Base-by-base conservation (phyloP, 1,284 basidiomycete species). In the Pisolithus thermaeus region DNA sequence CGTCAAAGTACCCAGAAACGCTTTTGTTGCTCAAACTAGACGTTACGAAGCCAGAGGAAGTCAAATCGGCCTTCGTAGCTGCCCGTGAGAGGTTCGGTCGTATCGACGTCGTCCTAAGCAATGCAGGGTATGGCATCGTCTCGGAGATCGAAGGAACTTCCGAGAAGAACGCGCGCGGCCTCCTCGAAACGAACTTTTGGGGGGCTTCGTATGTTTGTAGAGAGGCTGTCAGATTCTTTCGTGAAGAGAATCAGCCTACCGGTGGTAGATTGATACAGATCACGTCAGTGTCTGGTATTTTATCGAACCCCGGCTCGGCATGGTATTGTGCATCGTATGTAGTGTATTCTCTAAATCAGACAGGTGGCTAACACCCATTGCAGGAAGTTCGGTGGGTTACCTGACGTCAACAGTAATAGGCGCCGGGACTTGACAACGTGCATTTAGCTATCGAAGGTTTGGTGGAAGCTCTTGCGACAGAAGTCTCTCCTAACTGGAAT, bases 71-170 rank as follows among this genome's bases (percentile, higher is more conserved):
- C 0, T 75, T 77, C 39, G 51, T 57, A 5, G 54, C 57, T 5
- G 61, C 64, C 3, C 58, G 57, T 41, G 58, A 58, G 9, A 52
- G 40, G 12, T 74, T 74, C 51, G 75, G 73, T 12, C 60, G 68
- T 11, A 50, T 75, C 44, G 72, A 75, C 50, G 63, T 75, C n/a
- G 73, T 76, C 4, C 65, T 73, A 45, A 77, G 73, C 60, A 77
- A 75, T 48, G 73, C 74, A 1, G 60, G 61, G 3, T 46, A 53
- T 9, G 25, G 38, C 2, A 12, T 55, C 0, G 0, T 50, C 1
- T 43, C 46, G 2, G 62, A 65, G 23, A 30, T 52, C 1, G 63
- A 64, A 20, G 51, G 51, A 14, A 48, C 45, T 1, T 3, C 27
- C 12, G 64, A 70, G 0, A 53, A 53, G n/a, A 48, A 7, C 2